Base-by-base conservation (phyloP, 805 yeast species). In the Starmerella bacillaris region DNA sequence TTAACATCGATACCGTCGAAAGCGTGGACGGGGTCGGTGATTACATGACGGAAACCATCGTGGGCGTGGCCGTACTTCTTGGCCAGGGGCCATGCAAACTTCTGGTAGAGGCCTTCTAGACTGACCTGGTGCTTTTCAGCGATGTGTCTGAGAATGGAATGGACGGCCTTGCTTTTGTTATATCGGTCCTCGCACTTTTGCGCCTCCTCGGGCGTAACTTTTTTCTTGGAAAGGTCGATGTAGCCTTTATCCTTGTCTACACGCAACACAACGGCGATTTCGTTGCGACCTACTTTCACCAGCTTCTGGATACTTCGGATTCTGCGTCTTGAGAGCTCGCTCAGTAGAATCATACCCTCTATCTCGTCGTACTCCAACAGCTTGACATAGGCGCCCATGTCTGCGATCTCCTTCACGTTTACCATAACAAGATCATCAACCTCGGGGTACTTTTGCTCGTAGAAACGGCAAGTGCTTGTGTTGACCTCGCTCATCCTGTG, bases 371-470 rank as follows among this genome's bases (percentile, higher is more conserved):
- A 89, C 61, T 89, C 98, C 45, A 89, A 68, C 46, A 89, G 68
- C 59, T 83, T 86, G 45, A 89, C 63, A 58, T 89, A 89, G 11
- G 98, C 98, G 40, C 98, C 98, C 98, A 89, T 89, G 60, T 89
- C 98, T 48, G 96, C 98, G 50, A 89, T 89, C 41, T 56, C 61
- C 52, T 56, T 56, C 42, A 89, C 98, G 60, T 89, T 89, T 55
- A 89, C 98, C 92, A 89, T 86, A 45, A 89, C 96, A 49, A 89
- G 92, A 58, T 89, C 98, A 50, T 89, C 98, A 53, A 89, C 93
- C 61, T 89, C 98, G 41, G 98, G 98, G 65, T 74, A 89, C 61
- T 84, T 86, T 72, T 84, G 89, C 62, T 86, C 98, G 59, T 89
- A 89, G 63, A 78, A 89, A 64, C 98, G 77, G 66, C 94, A 84